A percentile compares a stretch with the other conserved stretches of the same genome.
Evolutionary conservation across 257 asterid genomes (phyloP).

Genomic region (Plantago elongata): DNA sequence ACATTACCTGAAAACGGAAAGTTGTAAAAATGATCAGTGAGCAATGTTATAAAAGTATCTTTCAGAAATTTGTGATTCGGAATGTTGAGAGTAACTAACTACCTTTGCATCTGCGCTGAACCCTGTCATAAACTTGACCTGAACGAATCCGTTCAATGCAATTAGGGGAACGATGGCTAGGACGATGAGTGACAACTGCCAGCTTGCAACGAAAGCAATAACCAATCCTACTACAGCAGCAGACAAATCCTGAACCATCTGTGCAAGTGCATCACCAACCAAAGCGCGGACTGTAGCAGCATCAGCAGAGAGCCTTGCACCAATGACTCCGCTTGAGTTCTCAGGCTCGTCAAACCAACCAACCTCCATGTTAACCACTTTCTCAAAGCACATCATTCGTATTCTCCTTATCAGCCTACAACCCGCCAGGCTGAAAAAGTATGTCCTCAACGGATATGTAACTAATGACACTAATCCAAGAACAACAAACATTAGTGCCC

Average conservation of each 20-base stretch:
- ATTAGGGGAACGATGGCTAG: constrained; percentile 62
- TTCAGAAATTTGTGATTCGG: not conserved
- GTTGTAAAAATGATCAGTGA: not conserved
- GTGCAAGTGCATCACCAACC: constrained; percentile 87
- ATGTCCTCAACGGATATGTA: constrained; percentile 74
- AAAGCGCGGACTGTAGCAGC: constrained; percentile 72
- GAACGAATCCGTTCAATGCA: constrained; percentile 57
- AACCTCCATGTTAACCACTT: constrained; percentile 79
- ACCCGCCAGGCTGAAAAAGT: constrained; percentile 81
- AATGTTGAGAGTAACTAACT: not conserved
- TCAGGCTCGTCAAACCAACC: constrained; percentile 81
- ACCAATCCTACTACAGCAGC: constrained; percentile 55
- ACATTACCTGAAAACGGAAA: constrained; percentile 45
- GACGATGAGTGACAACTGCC: constrained; percentile 77
- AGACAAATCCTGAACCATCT: constrained; percentile 69
- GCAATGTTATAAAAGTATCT: not conserved
- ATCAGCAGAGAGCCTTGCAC: constrained; percentile 84
- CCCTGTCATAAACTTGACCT: constrained; percentile 62
- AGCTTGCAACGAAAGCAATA: constrained; percentile 62
- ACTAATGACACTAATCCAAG: constrained; percentile 58
- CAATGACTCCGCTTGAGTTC: constrained; percentile 81
- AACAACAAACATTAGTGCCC: constrained; percentile 73
- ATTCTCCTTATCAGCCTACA: constrained; percentile 63
- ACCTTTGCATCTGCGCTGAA: constrained; percentile 86
- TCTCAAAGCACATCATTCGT: constrained; percentile 74